Percentiles rank a stretch among this genome's conserved stretches.
phyloP scores from a whole-genome alignment of 108 stramenopile species.

The Nannochloropsis oceanica region DNA sequence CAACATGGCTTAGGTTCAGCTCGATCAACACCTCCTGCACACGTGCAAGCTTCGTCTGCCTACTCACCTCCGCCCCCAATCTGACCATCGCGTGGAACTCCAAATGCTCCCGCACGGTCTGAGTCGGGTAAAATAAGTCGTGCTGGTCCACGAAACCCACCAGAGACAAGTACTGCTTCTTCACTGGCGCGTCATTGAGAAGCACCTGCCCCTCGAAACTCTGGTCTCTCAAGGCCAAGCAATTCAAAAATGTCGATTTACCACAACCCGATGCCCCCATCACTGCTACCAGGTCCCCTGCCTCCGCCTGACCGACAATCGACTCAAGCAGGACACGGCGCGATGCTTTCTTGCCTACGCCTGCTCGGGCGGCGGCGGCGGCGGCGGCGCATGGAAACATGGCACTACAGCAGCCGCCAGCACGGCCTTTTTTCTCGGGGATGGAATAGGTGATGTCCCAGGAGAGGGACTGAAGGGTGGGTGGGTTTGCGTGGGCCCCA shows the following conservation, averaged over 20 bases:
- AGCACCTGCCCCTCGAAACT: background rate
- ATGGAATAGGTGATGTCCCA: background rate
- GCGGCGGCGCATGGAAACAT: background rate
- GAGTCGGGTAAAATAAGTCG: background rate
- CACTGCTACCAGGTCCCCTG: background rate
- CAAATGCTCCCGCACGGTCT: slow-evolving; percentile 3
- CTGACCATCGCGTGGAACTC: background rate
- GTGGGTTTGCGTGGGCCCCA: background rate
- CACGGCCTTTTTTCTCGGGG: background rate
- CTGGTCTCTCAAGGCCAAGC: background rate
- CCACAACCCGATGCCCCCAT: slow-evolving; percentile 4
- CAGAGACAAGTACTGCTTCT: background rate
- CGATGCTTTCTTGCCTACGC: background rate
- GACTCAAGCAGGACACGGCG: background rate
- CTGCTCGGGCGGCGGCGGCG: background rate
- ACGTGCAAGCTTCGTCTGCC: background rate
- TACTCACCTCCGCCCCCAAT: too few species aligned
- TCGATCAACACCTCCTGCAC: background rate
- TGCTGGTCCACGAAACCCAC: background rate
- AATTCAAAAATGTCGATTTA: slow-evolving; percentile 6
- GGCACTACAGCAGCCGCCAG: background rate
- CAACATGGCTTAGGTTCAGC: background rate
- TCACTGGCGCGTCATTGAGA: background rate
- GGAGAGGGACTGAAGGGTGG: background rate
- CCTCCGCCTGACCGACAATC: background rate